These are phyloP conservation scores for Ophiostoma sp. DNA, from an alignment of 2,329 filamentous ascomycete genomes.

Conservation along the genomic window DNA sequence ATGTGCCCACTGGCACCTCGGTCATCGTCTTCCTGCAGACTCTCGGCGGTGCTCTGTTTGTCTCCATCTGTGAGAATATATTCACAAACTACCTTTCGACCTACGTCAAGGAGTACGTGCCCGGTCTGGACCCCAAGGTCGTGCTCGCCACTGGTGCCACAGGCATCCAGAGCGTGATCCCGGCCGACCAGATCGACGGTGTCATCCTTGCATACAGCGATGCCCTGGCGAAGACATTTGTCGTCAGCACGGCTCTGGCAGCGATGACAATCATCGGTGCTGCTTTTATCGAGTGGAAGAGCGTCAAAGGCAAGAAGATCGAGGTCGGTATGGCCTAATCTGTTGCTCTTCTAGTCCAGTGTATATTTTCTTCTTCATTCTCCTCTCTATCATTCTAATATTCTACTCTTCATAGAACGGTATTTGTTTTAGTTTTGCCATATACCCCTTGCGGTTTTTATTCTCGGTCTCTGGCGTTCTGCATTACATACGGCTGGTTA, in stretches of 20 bases:
- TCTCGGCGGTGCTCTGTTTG: slow-evolving; percentile 35
- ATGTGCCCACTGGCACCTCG: slow-evolving; percentile 40
- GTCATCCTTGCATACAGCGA: slow-evolving; percentile 33
- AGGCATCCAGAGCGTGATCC: slow-evolving; percentile 22
- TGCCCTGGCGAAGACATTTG: slow-evolving; percentile 32
- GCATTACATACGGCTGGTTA: not conserved
- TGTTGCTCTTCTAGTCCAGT: not conserved
- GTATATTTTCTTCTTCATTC: not conserved
- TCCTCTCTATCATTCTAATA: not conserved
- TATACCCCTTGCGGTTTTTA: not conserved
- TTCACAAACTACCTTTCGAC: slow-evolving; percentile 39
- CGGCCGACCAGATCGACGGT: slow-evolving; percentile 22
- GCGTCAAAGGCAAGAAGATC: slow-evolving; percentile 36
- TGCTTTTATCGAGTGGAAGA: slow-evolving; percentile 41
- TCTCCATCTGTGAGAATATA: slow-evolving; percentile 39
- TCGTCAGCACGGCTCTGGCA: slow-evolving; percentile 35
- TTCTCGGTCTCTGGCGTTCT: not conserved
- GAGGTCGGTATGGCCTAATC: slow-evolving; percentile 13
- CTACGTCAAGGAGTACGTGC: slow-evolving; percentile 30
- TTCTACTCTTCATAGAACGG: not conserved
- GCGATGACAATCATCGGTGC: slow-evolving; percentile 34
- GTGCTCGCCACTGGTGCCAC: slow-evolving; percentile 31
- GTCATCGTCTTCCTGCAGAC: slow-evolving; percentile 37
- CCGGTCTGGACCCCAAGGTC: slow-evolving; percentile 27
- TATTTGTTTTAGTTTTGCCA: not conserved